Conservation (phyloP, 2,329 filamentous ascomycete genomes). For the Alternaria metachromatica region DNA sequence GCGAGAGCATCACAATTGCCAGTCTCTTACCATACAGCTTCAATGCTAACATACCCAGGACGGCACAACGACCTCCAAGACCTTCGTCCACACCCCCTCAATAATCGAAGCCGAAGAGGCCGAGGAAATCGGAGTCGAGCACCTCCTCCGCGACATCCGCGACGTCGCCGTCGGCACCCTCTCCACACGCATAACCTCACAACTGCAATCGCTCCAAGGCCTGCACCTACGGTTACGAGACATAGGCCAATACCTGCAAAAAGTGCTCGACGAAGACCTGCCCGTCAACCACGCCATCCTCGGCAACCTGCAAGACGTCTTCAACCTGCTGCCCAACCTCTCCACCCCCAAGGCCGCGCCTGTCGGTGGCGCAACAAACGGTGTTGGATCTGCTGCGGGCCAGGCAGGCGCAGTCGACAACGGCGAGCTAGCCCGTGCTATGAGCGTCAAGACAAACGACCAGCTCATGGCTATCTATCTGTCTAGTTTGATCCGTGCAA, state of each 20-base stretch:
- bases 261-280: slow-evolving; percentile 89
- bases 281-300: slow-evolving; percentile 97
- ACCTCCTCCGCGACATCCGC: slow-evolving; percentile 95
- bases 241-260: slow-evolving; percentile 93
- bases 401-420: slow-evolving; percentile 63
- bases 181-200: slow-evolving; percentile 95
- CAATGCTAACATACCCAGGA: slow-evolving; percentile 65
- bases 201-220: slow-evolving; percentile 95
- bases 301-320: slow-evolving; percentile 98
- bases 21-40: background rate
- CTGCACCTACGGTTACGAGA: slow-evolving; percentile 93
- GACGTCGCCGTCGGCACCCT: slow-evolving; percentile 97
- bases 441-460: slow-evolving; percentile 99
- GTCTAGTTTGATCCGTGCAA: slow-evolving; percentile 93
- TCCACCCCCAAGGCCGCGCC: slow-evolving; percentile 75
- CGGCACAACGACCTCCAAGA: slow-evolving; percentile 94
- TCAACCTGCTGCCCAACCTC: slow-evolving; percentile 96
- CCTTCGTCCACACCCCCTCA: slow-evolving; percentile 97
- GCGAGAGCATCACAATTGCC: background rate
- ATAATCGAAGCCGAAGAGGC: slow-evolving; percentile 99
- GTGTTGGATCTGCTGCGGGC: slow-evolving; percentile 60
- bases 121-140: slow-evolving; percentile 98
- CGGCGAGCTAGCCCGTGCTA: slow-evolving; percentile 88
- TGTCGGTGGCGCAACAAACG: slow-evolving; percentile 52
- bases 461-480: slow-evolving; percentile 99